phyloP scores from a whole-genome alignment of 176 grass and related monocot species.

The Hordeum vulgare region MorexV3_pseudomolecules_assembly NC_058519.1:511266469-511266968 shows the following conservation, averaged over 20 bases:
- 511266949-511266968: slow-evolving; percentile 61
- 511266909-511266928: slow-evolving; percentile 94
- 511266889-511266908: slow-evolving; percentile 76
- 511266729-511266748: slow-evolving; percentile 36
- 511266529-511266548: no score
- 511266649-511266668: background rate
- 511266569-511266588: no score
- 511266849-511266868: slow-evolving; percentile 13
- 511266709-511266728: background rate
- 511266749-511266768: slow-evolving; percentile 23
- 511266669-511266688: background rate
- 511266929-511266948: slow-evolving; percentile 90
- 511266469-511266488: no score
- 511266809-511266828: slow-evolving; percentile 25
- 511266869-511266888: slow-evolving; percentile 62
- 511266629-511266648: background rate
- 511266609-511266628: background rate
- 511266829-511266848: background rate
- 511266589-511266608: background rate
- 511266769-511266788: background rate
- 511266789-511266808: slow-evolving; percentile 12
- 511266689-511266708: background rate
- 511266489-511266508: no score
- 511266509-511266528: no score
- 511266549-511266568: no score